Evolutionary conservation across 139 green algal species (phyloP), one percentile per base, ranked within the genome.

Genomic region (Chlamydomonas sp.): DNA sequence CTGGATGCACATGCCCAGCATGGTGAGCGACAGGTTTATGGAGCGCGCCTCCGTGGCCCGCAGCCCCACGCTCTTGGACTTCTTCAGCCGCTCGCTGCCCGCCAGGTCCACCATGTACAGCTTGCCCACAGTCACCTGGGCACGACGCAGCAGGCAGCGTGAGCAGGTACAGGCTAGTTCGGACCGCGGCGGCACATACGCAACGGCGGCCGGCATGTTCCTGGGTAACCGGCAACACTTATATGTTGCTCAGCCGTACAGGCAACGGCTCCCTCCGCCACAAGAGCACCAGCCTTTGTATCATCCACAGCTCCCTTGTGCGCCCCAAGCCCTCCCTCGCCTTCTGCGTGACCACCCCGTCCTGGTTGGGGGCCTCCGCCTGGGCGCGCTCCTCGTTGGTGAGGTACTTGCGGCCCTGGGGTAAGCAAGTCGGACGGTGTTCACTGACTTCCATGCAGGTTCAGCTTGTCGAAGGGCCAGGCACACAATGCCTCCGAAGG

Each of bases 71-170:
- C 66, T 86, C 63, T 77, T 77, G 67, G 92, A 97, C 90, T 98
- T 98, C 82, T 95, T 97, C 77, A 98, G 96, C n/a, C 97, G 92
- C 93, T 99, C 98, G 75, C 94, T 98, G 82, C 98, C 98, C 9
- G 98, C 98, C 74, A 99, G 90, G 91, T 99, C 98, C 80, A 99
- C 98, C 84, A 99, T 89, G 90, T 97, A 97, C 58, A 99, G 96
- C 94, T 98, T 98, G 80, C 96, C 97, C 67, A 97, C 93, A 17
- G 90, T 85, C 12, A 88, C 87, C 81, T 91, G 80, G 31, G 31
- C 31, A 49, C 9, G 66, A n/a, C 59, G 14, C 10, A 17, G 68
- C n/a, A 58, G 63, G 79, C 1, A 64, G 64, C 17, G 17, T 75
- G 68, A n/a, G 68, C 16, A 75, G 68, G 15, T n/a, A 75, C 68